Evolutionary conservation across 228 moss, liverwort and hornwort species (phyloP).

Genomic region (Sphagnum magellanicum): DNA sequence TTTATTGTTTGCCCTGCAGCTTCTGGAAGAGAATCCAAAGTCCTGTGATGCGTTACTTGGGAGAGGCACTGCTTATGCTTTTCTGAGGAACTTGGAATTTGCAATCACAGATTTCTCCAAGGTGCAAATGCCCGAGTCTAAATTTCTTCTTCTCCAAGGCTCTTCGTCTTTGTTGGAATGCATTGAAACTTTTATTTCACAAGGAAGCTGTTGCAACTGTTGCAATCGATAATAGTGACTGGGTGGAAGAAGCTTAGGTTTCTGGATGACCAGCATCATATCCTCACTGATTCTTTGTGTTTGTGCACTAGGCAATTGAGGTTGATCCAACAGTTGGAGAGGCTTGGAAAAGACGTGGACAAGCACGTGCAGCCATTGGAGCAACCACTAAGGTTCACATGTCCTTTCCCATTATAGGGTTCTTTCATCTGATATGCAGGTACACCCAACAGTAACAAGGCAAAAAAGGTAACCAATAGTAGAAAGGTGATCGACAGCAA

Average conservation of each 20-base stretch:
- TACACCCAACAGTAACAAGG: too few species aligned
- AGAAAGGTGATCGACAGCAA: neutral
- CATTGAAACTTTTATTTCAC: too few species aligned
- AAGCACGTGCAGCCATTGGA: slow-evolving; percentile 66
- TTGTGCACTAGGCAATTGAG: slow-evolving; percentile 57
- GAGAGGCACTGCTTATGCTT: slow-evolving; percentile 83
- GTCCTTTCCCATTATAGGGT: too few species aligned
- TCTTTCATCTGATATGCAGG: too few species aligned
- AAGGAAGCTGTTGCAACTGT: too few species aligned
- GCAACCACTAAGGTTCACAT: slow-evolving; percentile 43
- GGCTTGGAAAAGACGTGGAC: slow-evolving; percentile 90
- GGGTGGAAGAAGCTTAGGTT: neutral
- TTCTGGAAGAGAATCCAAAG: slow-evolving; percentile 44
- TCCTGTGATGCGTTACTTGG: slow-evolving; percentile 60
- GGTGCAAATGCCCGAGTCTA: slow-evolving; percentile 13
- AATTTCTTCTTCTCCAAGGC: too few species aligned
- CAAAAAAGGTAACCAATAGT: too few species aligned
- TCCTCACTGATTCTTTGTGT: neutral
- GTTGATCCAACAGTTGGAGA: slow-evolving; percentile 59
- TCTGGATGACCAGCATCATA: neutral
- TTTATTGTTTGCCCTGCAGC: slow-evolving; percentile 18
- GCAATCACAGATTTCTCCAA: slow-evolving; percentile 71
- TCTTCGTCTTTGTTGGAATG: too few species aligned
- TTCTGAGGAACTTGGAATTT: slow-evolving; percentile 51
- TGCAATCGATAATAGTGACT: too few species aligned